Evolutionary conservation across 2,329 filamentous ascomycete genomes (phyloP).

Genomic region (Myriosclerotinia duriaeana): DNA sequence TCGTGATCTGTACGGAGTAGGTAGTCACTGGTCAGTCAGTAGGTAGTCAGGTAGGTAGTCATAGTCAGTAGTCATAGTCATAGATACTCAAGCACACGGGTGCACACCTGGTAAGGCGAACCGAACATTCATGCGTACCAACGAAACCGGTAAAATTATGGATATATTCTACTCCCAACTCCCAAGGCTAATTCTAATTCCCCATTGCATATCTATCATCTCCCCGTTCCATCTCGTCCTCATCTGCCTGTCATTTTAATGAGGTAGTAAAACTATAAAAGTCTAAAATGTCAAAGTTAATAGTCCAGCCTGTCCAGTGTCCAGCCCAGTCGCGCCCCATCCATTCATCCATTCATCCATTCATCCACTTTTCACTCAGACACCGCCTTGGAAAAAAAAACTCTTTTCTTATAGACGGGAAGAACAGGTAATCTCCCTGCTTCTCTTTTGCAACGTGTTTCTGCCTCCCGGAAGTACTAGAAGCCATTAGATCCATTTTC

Average conservation of each 20-base stretch:
- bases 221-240: background rate
- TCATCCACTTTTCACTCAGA: background rate
- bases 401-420: background rate
- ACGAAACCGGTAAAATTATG: slow-evolving; percentile 13
- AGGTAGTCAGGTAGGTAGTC: background rate
- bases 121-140: slow-evolving; percentile 4
- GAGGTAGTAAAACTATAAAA: background rate
- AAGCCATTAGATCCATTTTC: slow-evolving; percentile 4
- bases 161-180: background rate
- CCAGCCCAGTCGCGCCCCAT: slow-evolving; percentile 11
- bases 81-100: background rate
- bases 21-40: no score
- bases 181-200: slow-evolving; percentile 3
- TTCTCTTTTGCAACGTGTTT: slow-evolving; percentile 18
- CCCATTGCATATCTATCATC: background rate
- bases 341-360: background rate
- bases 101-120: slow-evolving; percentile 19
- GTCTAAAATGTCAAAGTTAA: background rate
- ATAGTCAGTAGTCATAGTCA: background rate
- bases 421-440: slow-evolving; percentile 10
- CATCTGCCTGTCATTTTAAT: background rate
- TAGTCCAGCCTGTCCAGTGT: slow-evolving; percentile 12
- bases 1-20: slow-evolving; percentile 4
- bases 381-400: slow-evolving; percentile 17
- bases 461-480: slow-evolving; percentile 15